Base-by-base conservation (phyloP, 2,329 filamentous ascomycete species). In the Colletotrichum noveboracense region DNA sequence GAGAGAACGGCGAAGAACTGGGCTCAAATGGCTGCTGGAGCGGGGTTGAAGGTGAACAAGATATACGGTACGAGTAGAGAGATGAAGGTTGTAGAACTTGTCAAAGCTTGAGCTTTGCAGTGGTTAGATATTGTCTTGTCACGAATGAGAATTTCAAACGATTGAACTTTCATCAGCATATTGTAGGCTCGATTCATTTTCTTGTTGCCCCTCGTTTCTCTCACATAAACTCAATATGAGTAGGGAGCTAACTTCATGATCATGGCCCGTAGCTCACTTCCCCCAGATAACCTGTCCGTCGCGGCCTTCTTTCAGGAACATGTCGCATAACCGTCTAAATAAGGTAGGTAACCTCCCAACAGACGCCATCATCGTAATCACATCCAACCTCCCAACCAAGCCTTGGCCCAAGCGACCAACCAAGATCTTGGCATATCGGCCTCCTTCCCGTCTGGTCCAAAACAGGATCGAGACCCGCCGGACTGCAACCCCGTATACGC, bases 1-100 rank as follows among this genome's bases (percentile, higher is more conserved):
- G 80, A 84, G 77, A 77, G 82, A 9, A 81, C 78, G 5, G 67
- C 77, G n/a, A 69, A 77, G n/a, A 75, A 76, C 2, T 84, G 81
- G 70, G 65, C 78, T 21, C 18, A 71, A 1, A 65, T 85, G 8
- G 70, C 78, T 2, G 65, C 52, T 6, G 52, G 67, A 24, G 81
- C 79, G 5, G 83, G 81, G 7, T 61, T 84, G 55, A 78, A 48
- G 66, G 78, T 84, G 30, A 55, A 74, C 5, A 70, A 78, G 30
- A 74, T 82, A 7, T 62, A 78, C 38, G 38, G 60, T 7, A 10
- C 14, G 3, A 36, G 58, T 26, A 34, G 32, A 8, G 55, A 52
- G 55, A 26, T 70, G 1, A 56, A 70, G 34, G 14, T 62, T 48
- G 26, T 70, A 9, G 67, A 70, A n/a, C 48, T 36, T 7, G 26